These are phyloP conservation scores for Pythium sp. DNA, from an alignment of 352 stramenopile genomes.

Conservation along the genomic window DNA sequence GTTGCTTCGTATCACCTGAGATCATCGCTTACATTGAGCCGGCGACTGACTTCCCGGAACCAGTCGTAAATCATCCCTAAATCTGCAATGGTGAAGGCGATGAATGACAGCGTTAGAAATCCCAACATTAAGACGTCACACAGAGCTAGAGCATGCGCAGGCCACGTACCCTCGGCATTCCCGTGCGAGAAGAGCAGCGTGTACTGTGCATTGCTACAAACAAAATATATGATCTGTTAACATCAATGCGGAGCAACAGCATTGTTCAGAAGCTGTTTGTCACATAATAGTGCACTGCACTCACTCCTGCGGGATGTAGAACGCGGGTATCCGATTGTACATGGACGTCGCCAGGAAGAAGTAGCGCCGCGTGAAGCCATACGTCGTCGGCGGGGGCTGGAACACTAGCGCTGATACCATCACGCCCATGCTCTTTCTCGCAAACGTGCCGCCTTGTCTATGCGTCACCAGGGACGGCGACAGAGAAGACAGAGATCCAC, in stretches of 20 bases:
- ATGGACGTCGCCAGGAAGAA: conserved; percentile 92
- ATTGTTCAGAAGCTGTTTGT: not conserved
- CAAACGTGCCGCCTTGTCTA: conserved; percentile 7
- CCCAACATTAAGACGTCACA: not conserved
- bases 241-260: not conserved
- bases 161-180: conserved; percentile 90
- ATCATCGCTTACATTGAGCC: conserved; percentile 42
- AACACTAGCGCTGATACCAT: conserved; percentile 86
- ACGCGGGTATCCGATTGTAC: conserved; percentile 91
- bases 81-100: conserved; percentile 43
- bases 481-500: not conserved
- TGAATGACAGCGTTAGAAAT: conserved; percentile 4
- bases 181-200: conserved; percentile 97
- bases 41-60: conserved; percentile 91
- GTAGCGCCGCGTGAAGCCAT: conserved; percentile 82
- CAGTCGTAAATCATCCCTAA: conserved; percentile 97
- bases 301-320: conserved; percentile 92
- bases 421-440: conserved; percentile 52
- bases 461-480: not conserved
- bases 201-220: conserved; percentile 84
- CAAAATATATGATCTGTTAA: not conserved
- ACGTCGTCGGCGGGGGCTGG: conserved; percentile 79
- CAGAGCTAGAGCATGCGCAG: not conserved
- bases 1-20: too few relatives aligned
- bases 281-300: conserved; percentile 12